Evolutionary conservation across 1,284 basidiomycete genomes (phyloP), one percentile per base, ranked within the genome.

Genomic region (Boletus hoseneyae): DNA sequence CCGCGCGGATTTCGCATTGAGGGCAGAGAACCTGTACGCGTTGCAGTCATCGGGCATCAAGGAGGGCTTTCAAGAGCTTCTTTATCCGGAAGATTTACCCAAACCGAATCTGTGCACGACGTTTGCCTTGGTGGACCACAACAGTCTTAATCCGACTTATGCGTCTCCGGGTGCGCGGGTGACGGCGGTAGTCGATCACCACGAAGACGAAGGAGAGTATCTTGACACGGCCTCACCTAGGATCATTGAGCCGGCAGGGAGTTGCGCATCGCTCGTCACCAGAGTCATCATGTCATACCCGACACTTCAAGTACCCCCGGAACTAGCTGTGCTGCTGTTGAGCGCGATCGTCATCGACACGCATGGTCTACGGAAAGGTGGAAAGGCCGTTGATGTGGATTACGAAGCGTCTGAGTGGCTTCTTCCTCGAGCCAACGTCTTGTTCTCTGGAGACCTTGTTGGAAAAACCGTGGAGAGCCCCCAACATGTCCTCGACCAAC

Each of bases 111-210:
- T n/a, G 67, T 83, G 82, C 4, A 74, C 75, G n/a, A 73, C 71
- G 5, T 91, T 91, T 60, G 88, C 80, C 0, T 77, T 98, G 9
- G 90, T 97, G 19, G 95, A 98, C 67, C 94, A 97, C 68, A 97
- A 97, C 62, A 74, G 74, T 10, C 76, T 96, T 13, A 72, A 76
- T n/a, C 63, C 78, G 0, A 61, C 63, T 4, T 88, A 87, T 62
- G 61, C 70, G 2, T 69, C 75, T 37, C 66, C 75, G 6, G 64
- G 68, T 21, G 68, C 73, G 8, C 68, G 70, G 9, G 92, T 98
- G 5, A 74, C 82, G 1, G 84, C 87, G 3, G 75, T 98, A 45
- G 72, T 99, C n/a, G 96, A 99, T 67, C 96, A 99, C 65, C 95
- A 99, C 67, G 84, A 80, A 37, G 94, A 98, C 69, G 94, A 95